Conservation (phyloP, 306 rosid species). For the Ochetophila trinervis region DNA sequence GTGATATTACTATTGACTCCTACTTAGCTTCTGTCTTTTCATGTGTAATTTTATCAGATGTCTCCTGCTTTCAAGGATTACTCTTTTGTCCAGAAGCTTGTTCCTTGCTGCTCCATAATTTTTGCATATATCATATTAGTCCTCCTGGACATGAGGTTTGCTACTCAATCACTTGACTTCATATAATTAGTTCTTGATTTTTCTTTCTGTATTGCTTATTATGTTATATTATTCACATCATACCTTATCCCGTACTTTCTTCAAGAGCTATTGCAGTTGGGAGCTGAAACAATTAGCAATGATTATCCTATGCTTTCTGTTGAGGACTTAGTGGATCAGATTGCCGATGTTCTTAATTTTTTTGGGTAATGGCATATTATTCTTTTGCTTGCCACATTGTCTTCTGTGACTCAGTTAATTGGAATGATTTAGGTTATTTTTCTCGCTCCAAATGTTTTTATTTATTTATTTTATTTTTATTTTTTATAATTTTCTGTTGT, state of each 20-base stretch:
- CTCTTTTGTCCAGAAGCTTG: slow-evolving; percentile 89
- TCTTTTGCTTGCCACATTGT: neutral
- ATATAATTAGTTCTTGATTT: slow-evolving; percentile 16
- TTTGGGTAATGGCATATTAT: slow-evolving; percentile 61
- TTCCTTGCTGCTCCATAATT: slow-evolving; percentile 88
- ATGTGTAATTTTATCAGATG: slow-evolving; percentile 57
- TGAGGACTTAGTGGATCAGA: slow-evolving; percentile 95
- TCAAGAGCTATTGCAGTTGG: slow-evolving; percentile 84
- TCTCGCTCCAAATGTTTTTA: slow-evolving; percentile 1
- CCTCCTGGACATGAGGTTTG: slow-evolving; percentile 99
- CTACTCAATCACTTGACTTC: slow-evolving; percentile 35
- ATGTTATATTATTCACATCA: slow-evolving; percentile 27
- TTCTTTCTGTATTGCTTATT: slow-evolving; percentile 10
- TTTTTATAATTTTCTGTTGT: neutral
- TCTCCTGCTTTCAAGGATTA: slow-evolving; percentile 94
- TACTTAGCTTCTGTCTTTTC: slow-evolving; percentile 29
- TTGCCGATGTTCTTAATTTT: slow-evolving; percentile 83
- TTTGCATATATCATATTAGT: slow-evolving; percentile 94
- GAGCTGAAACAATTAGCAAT: slow-evolving; percentile 67
- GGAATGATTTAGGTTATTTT: neutral
- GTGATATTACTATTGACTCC: slow-evolving; percentile 20
- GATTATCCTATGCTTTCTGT: slow-evolving; percentile 65
- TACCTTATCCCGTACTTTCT: slow-evolving; percentile 51
- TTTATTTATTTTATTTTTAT: too few species aligned
- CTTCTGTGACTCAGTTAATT: neutral